Conservation (phyloP, 768 basidiomycete species). For the Tricholoma terreum region DNA sequence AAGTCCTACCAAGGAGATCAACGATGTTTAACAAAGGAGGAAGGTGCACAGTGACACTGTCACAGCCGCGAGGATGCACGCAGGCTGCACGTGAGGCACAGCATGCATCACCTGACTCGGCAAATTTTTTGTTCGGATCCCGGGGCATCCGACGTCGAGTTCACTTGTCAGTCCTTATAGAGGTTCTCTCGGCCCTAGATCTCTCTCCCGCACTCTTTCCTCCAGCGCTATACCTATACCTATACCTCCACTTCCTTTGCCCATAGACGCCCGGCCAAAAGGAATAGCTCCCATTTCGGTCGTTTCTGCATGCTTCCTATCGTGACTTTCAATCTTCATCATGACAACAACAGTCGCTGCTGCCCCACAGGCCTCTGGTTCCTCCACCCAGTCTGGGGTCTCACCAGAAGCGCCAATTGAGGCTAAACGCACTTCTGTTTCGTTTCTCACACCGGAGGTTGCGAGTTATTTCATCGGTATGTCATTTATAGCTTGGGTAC, state of each 20-base stretch:
- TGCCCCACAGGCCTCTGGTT: neutral
- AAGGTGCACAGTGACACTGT: no score
- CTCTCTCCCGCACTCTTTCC: no score
- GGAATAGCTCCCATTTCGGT: no score
- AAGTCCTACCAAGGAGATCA: no score
- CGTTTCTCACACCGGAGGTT: constrained; percentile 36
- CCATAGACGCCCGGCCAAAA: neutral
- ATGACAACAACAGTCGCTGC: neutral
- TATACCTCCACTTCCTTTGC: neutral
- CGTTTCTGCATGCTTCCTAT: neutral
- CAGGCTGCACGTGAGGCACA: no score
- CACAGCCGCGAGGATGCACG: no score
- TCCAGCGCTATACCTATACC: neutral
- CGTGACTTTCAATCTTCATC: neutral
- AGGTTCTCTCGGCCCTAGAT: no score
- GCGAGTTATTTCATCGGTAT: constrained; percentile 44
- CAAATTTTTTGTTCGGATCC: no score
- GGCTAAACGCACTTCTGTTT: constrained; percentile 22
- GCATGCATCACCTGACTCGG: no score
- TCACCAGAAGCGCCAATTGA: neutral
- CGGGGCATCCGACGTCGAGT: no score
- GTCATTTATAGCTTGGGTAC: constrained; percentile 4
- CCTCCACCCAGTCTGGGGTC: neutral
- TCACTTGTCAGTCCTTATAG: no score
- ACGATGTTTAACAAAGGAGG: no score